Evolutionary conservation across 192 early-diverging fungal species (phyloP), one percentile per base, ranked within the genome.

Genomic region (Blastocladiella britannica): DNA sequence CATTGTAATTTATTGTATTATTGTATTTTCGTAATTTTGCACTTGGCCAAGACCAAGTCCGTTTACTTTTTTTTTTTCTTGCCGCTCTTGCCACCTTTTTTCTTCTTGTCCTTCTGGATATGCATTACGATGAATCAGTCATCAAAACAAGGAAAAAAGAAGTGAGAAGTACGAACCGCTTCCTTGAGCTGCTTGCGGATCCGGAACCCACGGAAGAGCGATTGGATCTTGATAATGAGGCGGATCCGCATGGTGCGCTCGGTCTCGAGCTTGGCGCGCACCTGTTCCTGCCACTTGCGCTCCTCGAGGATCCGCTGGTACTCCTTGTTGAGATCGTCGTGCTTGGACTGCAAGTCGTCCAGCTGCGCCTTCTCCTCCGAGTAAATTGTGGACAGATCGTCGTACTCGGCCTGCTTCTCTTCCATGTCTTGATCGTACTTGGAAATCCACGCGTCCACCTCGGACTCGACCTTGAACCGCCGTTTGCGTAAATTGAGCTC

Each of bases 391-490:
- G 71, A 70, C 15, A 79, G 65, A 54, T 78, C 72, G 54, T 79
- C 77, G 4, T 79, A 29, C 60, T 79, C 77, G 23, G 59, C 29
- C 60, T 79, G 77, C 56, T 75, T 72, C 58, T 79, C 77, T 6
- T 73, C 76, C 67, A 79, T 72, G 51, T 79, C 77, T 59, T 77
- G 75, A 31, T 79, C 77, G 53, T 78, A 79, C 56, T 79, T 79
- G 58, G 79, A 76, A 57, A 79, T 79, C 77, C 77, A 79, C 53
- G 79, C 79, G 59, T 79, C 77, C 15, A 79, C 77, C 59, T 79
- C 77, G 9, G 61, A 61, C 59, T 79, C 75, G 22, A 78, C 67
- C 53, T 79, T 79, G 60, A 73, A 75, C 57, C 75, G 76, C 51
- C 70, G 73, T 54, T 79, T 79, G 23, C 77, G 64, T 12, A 75